Conservation (phyloP, 2,329 filamentous ascomycete species). For the Sporothrix pallida region DNA sequence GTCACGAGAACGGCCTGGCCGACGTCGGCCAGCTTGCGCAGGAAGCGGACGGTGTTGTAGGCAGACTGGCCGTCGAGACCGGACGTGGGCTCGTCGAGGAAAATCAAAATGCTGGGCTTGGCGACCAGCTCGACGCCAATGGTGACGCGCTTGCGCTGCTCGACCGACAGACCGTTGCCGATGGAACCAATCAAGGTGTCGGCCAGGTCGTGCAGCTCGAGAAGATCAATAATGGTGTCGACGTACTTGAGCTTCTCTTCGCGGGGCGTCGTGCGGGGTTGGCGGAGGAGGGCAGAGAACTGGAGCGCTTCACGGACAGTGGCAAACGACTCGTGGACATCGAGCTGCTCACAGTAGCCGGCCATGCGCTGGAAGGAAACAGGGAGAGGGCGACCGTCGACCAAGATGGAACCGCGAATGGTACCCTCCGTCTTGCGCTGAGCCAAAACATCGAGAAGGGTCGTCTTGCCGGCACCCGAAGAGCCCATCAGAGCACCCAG, state of each 20-base stretch:
- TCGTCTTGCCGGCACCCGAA: conserved; percentile 87
- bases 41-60: conserved; percentile 77
- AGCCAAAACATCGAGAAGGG: conserved; percentile 80
- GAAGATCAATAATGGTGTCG: conserved; percentile 61
- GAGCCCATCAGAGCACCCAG: conserved; percentile 81
- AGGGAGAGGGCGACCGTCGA: conserved; percentile 63
- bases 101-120: conserved; percentile 76
- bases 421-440: conserved; percentile 73
- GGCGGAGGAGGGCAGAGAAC: conserved; percentile 67
- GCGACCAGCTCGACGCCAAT: conserved; percentile 90
- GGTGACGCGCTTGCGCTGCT: conserved; percentile 75
- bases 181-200: conserved; percentile 64
- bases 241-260: conserved; percentile 65
- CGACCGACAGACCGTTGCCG: conserved; percentile 72
- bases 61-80: conserved; percentile 75
- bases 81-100: conserved; percentile 79
- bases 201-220: conserved; percentile 64
- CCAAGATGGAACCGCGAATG: conserved; percentile 65
- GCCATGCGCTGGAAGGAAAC: conserved; percentile 60
- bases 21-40: conserved; percentile 76
- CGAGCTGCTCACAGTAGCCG: conserved; percentile 67
- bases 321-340: conserved; percentile 65
- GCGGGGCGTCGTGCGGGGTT: conserved; percentile 59
- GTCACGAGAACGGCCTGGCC: conserved; percentile 90
- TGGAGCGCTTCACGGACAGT: conserved; percentile 68